A percentile compares a stretch with the other conserved stretches of the same genome.
Evolutionary conservation across 2,329 filamentous ascomycete genomes (phyloP).

Genomic region (Cyclaneusma minus): DNA sequence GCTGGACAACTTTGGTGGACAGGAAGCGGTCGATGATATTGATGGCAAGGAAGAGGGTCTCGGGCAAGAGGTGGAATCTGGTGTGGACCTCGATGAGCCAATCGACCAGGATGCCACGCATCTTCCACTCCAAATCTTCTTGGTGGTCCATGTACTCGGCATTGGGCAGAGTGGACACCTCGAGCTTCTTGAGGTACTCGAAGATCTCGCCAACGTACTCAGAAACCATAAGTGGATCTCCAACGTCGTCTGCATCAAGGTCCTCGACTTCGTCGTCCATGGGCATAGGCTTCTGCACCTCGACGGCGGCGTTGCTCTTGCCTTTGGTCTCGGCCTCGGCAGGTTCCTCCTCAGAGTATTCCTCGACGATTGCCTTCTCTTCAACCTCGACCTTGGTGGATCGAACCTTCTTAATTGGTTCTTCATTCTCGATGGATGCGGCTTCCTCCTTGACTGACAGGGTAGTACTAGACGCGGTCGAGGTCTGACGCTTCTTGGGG

Average conservation of each 20-base stretch:
- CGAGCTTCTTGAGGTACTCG: constrained; percentile 81
- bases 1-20: constrained; percentile 85
- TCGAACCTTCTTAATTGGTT: constrained; percentile 53
- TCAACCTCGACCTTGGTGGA: constrained; percentile 35
- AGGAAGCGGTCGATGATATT: constrained; percentile 98
- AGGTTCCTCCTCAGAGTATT: constrained; percentile 12
- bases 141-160: constrained; percentile 92
- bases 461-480: constrained; percentile 30
- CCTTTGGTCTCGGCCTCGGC: constrained; percentile 7
- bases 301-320: constrained; percentile 6
- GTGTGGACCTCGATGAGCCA: constrained; percentile 98
- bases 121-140: constrained; percentile 94
- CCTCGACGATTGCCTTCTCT: constrained; percentile 20
- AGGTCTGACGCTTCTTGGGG: constrained; percentile 42
- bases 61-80: constrained; percentile 85
- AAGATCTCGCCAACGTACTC: constrained; percentile 97
- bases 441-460: constrained; percentile 45
- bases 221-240: constrained; percentile 94
- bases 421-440: constrained; percentile 42
- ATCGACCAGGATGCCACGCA: constrained; percentile 90
- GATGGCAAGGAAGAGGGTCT: constrained; percentile 91
- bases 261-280: constrained; percentile 34
- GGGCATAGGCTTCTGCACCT: constrained; percentile 8
- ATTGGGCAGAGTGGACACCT: constrained; percentile 70
- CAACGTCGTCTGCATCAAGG: constrained; percentile 73